Percentiles rank a stretch among this genome's conserved stretches.
Evolutionary conservation across 805 yeast genomes (phyloP).

Genomic region (Metschnikowia kofuensis): DNA sequence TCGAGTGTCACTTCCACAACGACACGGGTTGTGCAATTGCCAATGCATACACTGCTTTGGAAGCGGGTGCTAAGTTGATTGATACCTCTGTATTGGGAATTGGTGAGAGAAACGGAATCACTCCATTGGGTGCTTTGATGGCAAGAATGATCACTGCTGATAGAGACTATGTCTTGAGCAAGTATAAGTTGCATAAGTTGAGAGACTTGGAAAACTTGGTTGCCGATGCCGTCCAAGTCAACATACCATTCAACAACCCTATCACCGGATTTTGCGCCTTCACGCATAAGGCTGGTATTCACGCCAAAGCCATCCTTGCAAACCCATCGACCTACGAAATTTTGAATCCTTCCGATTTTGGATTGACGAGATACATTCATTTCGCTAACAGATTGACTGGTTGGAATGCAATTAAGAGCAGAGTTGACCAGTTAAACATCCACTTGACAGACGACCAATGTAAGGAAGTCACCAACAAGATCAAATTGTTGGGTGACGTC

Average conservation of each 20-base stretch:
- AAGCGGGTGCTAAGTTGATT: slow-evolving; percentile 59
- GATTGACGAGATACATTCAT: slow-evolving; percentile 59
- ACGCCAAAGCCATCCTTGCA: slow-evolving; percentile 60
- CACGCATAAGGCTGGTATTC: slow-evolving; percentile 64
- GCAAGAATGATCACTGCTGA: slow-evolving; percentile 64
- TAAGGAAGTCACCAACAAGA: slow-evolving; percentile 53
- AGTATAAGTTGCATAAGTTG: slow-evolving; percentile 53
- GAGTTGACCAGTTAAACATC: slow-evolving; percentile 59
- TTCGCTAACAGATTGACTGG: slow-evolving; percentile 62
- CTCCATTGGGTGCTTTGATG: slow-evolving; percentile 61
- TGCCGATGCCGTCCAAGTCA: slow-evolving; percentile 58
- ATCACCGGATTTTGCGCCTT: slow-evolving; percentile 64
- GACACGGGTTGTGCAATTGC: slow-evolving; percentile 66
- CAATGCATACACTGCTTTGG: slow-evolving; percentile 60
- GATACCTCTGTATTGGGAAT: slow-evolving; percentile 60
- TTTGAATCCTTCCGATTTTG: slow-evolving; percentile 56
- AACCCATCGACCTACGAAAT: slow-evolving; percentile 64
- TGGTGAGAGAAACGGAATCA: slow-evolving; percentile 64
- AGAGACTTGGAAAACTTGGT: slow-evolving; percentile 58
- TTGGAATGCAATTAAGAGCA: slow-evolving; percentile 60
- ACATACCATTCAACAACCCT: slow-evolving; percentile 60
- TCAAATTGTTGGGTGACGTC: slow-evolving; percentile 57
- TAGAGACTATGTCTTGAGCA: slow-evolving; percentile 55
- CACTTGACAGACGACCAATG: slow-evolving; percentile 55
- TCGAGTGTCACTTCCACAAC: slow-evolving; percentile 61